Conservation (phyloP, 2,329 filamentous ascomycete genomes). For the Byssothecium circinans region DNA sequence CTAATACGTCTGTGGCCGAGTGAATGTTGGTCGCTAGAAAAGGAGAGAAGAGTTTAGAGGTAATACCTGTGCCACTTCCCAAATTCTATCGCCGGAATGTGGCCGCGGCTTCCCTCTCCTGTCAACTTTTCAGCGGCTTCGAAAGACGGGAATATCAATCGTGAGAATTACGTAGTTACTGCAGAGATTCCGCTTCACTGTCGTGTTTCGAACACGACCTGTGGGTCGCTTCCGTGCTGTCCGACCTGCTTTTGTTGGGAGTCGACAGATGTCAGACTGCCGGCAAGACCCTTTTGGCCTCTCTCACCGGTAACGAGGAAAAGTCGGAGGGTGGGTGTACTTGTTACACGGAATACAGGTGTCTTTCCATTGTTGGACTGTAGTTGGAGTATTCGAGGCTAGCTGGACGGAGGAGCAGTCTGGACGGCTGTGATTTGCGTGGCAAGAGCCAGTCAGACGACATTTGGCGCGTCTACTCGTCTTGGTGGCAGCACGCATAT, state of each 20-base stretch:
- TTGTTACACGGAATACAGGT: conserved; percentile 40
- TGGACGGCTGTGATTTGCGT: conserved; percentile 29
- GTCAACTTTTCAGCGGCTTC: conserved; percentile 21
- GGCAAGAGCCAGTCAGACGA: conserved; percentile 21
- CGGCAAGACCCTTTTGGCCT: conserved; percentile 22
- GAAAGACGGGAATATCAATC: conserved; percentile 5
- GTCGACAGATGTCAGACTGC: conserved; percentile 22
- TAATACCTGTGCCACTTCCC: conserved; percentile 10
- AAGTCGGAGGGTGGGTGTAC: conserved; percentile 22
- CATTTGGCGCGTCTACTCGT: conserved; percentile 12
- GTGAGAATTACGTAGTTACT: no score
- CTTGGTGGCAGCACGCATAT: conserved; percentile 30
- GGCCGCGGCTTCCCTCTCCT: conserved; percentile 23
- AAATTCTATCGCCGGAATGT: conserved; percentile 10
- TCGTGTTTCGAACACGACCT: no score
- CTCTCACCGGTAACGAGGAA: conserved; percentile 25
- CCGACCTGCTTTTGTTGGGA: no score
- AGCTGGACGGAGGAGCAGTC: conserved; percentile 22
- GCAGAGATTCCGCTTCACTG: no score
- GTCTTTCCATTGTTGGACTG: conserved; percentile 35
- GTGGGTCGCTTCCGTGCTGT: no score
- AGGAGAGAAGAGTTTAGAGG: conserved; percentile 4
- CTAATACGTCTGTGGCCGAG: not conserved
- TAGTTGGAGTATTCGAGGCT: conserved; percentile 16
- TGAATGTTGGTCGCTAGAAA: conserved; percentile 6